Evolutionary conservation across 371 early-diverging fungal genomes (phyloP), one percentile per base, ranked within the genome.

Genomic region (Sporodiniella umbellata): DNA sequence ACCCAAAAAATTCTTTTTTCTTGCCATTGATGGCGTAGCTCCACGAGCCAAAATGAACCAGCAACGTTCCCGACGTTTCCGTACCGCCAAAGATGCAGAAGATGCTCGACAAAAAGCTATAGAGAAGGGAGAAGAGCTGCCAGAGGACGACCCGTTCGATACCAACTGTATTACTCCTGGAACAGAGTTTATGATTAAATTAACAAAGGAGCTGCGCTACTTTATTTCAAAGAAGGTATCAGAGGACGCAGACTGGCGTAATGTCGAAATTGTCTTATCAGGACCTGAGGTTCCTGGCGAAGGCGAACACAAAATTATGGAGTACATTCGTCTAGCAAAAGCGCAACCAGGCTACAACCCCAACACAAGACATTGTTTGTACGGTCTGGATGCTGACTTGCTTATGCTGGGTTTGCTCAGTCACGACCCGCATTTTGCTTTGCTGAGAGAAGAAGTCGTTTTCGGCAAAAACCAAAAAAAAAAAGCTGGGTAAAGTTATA

Each of bases 271-370:
- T 42, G 87, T 99, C 43, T 81, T 99, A 14, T 96, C 96, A 19
- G 96, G 95, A 23, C 94, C 93, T 47, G 92, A 92, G 42, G 83
- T 98, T 0, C 96, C 99, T n/a, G 99, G 99, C 45, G 99, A 99
- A 78, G 99, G 99, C 40, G 99, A 99, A 66, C 99, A 99, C 73
- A 99, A 99, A 71, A 98, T 99, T 54, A 96, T 98, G 94, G 95
- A 95, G 63, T 99, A 92, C 54, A 89, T 99, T 42, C 88, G 99
- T 48, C 70, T 83, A 22, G 72, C 89, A 14, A 91, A 92, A 62
- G 85, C 91, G 14, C 86, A 86, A 58, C 75, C 87, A 8, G 83
- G 82, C 35, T 90, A 94, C 64, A 64, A 87, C 52, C 86, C 91
- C 51, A 95, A 96, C 63, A 82, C 83, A 7, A 79, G 94, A 35